These are phyloP conservation scores for Chlorella sp. DNA, from an alignment of 139 green algal species.

Conservation along the genomic window DNA sequence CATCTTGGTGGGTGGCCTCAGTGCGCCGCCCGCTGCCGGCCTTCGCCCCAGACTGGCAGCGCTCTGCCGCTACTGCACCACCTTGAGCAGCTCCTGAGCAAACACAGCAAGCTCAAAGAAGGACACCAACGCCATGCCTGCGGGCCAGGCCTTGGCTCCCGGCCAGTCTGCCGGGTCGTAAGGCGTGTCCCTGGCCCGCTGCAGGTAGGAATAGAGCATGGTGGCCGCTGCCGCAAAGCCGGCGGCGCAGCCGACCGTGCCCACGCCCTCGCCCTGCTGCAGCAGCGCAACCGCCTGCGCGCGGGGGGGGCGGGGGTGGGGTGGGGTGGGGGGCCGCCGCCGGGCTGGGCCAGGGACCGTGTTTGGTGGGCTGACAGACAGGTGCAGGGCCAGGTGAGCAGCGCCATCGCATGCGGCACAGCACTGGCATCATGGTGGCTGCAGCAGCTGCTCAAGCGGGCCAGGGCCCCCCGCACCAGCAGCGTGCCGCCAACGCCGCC, in stretches of 20 bases:
- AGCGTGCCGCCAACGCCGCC: conserved; percentile 22
- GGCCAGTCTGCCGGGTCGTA: conserved; percentile 62
- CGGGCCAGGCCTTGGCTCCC: conserved; percentile 62
- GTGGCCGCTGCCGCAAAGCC: conserved; percentile 7
- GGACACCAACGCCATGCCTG: conserved; percentile 50
- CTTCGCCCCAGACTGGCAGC: too few relatives aligned
- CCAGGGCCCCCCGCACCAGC: not conserved
- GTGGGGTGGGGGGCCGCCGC: not conserved
- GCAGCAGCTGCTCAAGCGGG: not conserved
- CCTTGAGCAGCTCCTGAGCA: conserved; percentile 58
- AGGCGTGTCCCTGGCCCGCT: conserved; percentile 4
- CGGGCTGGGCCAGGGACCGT: not conserved
- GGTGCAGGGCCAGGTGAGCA: not conserved
- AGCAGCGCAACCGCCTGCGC: conserved; percentile 2
- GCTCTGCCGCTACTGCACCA: too few relatives aligned
- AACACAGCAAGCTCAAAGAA: conserved; percentile 69
- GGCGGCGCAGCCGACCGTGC: conserved; percentile 23
- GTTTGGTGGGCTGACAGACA: not conserved
- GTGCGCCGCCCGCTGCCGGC: too few relatives aligned
- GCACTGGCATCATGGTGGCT: not conserved
- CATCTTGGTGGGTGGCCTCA: too few relatives aligned
- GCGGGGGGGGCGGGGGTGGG: not conserved
- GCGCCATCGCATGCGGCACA: too few relatives aligned
- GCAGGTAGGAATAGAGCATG: conserved; percentile 13
- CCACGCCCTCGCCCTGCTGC: not conserved